Base-by-base conservation (phyloP, 2,329 filamentous ascomycete species). In the Hypoxylon sp. region DNA sequence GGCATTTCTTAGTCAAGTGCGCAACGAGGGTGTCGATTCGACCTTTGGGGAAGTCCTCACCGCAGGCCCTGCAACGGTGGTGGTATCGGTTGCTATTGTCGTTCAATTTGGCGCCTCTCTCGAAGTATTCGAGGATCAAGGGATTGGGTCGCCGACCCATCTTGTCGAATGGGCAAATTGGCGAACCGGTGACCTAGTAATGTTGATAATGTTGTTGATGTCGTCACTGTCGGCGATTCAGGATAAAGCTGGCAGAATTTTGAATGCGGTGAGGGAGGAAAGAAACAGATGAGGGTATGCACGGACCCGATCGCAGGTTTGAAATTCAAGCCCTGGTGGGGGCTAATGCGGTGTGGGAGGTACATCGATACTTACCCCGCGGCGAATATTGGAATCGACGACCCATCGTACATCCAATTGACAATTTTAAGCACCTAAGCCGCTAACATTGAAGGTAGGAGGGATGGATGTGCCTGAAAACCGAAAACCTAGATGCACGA, bases 31-130 rank as follows among this genome's bases (percentile, higher is more conserved):
- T 92, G 75, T 97, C 94, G 74, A 93, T 91, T 67, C 94, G 89
- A 65, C 94, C 94, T 77, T 97, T 97, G 68, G 93, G 91, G 68
- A 97, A 97, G 78, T 91, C 91, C 79, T 96, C 91, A 70, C 93
- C 93, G 77, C 93, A 97, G 70, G 89, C 85, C 78, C 92, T 95
- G 86, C 93, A 97, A 11, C 92, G 96, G 76, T 97, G 93, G 72
- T 93, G 90, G 76, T 97, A 97, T 62, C 94, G 89, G 78, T 97
- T 97, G 82, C 92, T 96, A 69, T 92, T 91, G 80, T 97, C 93
- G 75, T 91, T 89, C 73, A 97, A 86, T 80, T 97, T 97, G 38
- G 88, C 87, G 8, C 94, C 94, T 71, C 93, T 88, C 77, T 92
- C 88, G 78, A 97, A 97, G 83, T 93, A 96, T 80, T 95, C 89